phyloP scores from a whole-genome alignment of 2,329 filamentous ascomycete species.

The Blastomyces emzantsi region DNA sequence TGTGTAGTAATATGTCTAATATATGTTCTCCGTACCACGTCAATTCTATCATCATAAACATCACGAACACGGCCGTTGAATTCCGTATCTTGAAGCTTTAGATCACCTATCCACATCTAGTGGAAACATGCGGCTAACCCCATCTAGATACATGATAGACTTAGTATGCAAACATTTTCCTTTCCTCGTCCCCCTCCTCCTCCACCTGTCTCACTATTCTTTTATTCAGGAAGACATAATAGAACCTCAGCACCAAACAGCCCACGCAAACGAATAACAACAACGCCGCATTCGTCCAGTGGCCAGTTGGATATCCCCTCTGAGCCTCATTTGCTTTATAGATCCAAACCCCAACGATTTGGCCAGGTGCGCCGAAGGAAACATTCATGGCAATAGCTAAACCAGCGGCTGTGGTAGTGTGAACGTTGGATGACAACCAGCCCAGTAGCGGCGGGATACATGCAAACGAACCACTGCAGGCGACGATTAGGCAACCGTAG shows the following conservation, averaged over 20 bases:
- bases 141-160: not conserved
- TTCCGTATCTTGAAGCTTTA: not conserved
- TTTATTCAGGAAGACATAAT: slow-evolving; percentile 41
- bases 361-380: slow-evolving; percentile 57
- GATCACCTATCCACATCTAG: not conserved
- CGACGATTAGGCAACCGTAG: slow-evolving; percentile 63
- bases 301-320: slow-evolving; percentile 58
- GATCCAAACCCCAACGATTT: slow-evolving; percentile 66
- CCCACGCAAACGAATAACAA: slow-evolving; percentile 51
- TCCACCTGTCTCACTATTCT: slow-evolving; percentile 36
- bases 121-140: not conserved
- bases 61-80: not conserved
- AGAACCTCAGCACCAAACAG: slow-evolving; percentile 46
- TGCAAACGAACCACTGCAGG: slow-evolving; percentile 56
- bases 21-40: not conserved
- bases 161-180: slow-evolving; percentile 19
- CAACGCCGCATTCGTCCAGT: slow-evolving; percentile 57
- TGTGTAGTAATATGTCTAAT: too few relatives aligned
- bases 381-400: slow-evolving; percentile 64
- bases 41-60: not conserved
- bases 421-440: slow-evolving; percentile 62
- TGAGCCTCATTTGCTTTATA: slow-evolving; percentile 55
- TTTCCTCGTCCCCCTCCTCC: slow-evolving; percentile 11
- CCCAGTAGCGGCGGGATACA: slow-evolving; percentile 61
- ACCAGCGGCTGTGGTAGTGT: slow-evolving; percentile 55